These are phyloP conservation scores for Filobasidium floriforme DNA, from an alignment of 768 basidiomycete species.

Conservation along the genomic window DNA sequence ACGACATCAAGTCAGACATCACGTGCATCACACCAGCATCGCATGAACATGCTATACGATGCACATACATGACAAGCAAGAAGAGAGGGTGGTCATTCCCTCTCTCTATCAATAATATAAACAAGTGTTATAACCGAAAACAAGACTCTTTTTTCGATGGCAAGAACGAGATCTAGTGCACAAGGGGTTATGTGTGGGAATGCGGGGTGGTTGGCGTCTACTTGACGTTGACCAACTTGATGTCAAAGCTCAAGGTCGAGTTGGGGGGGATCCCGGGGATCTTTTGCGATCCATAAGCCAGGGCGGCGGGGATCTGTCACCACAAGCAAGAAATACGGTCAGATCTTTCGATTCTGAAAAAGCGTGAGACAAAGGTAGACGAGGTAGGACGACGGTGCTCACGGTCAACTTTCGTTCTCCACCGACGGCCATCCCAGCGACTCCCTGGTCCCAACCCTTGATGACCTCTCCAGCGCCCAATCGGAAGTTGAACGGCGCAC, in stretches of 20 bases:
- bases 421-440: slow-evolving; percentile 78
- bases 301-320: slow-evolving; percentile 36
- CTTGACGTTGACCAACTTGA: slow-evolving; percentile 26
- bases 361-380: not conserved
- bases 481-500: slow-evolving; percentile 61
- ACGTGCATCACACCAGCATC: too few species aligned
- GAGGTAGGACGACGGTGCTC: slow-evolving; percentile 16
- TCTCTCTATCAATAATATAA: too few species aligned
- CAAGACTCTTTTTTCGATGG: too few species aligned
- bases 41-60: too few species aligned
- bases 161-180: too few species aligned
- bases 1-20: too few species aligned
- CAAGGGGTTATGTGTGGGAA: too few species aligned
- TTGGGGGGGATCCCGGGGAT: slow-evolving; percentile 57
- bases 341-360: too few species aligned
- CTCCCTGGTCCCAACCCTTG: slow-evolving; percentile 83
- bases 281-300: slow-evolving; percentile 58
- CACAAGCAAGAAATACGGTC: not conserved
- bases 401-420: slow-evolving; percentile 70
- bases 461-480: slow-evolving; percentile 87
- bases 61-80: too few species aligned
- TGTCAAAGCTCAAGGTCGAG: slow-evolving; percentile 68
- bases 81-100: too few species aligned
- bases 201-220: slow-evolving; percentile 18
- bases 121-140: too few species aligned